Percentiles rank a stretch among this genome's conserved stretches.
Evolutionary conservation across 75 land plant genomes (phyloP).

Genomic region (Pinus albicaulis): DNA sequence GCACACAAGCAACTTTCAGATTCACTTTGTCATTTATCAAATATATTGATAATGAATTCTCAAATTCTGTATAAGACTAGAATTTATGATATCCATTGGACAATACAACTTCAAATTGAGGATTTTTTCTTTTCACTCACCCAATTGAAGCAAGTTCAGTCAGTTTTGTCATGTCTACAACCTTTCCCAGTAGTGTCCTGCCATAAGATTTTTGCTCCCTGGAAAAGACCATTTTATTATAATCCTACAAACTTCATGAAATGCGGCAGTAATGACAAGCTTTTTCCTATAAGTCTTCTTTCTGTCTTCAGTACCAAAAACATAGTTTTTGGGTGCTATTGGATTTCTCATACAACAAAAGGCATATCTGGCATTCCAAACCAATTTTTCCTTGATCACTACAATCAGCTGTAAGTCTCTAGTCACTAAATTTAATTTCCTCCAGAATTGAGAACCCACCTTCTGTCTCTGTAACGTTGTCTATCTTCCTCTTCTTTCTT

Average conservation of each 20-base stretch:
- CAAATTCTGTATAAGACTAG: neutral
- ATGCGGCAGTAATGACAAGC: neutral
- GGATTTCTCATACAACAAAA: neutral
- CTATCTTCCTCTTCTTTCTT: conserved; percentile 52
- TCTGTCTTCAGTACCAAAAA: too few species aligned
- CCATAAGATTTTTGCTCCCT: conserved; percentile 95
- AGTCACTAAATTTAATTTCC: neutral
- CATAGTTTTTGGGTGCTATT: neutral
- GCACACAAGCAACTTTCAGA: conserved; percentile 7
- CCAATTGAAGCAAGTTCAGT: conserved; percentile 69
- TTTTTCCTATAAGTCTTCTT: neutral
- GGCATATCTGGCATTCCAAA: neutral
- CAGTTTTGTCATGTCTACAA: conserved; percentile 67
- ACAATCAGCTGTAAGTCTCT: neutral
- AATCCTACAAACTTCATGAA: neutral
- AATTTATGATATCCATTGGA: neutral
- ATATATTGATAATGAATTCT: neutral
- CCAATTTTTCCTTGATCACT: neutral
- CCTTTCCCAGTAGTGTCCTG: conserved; percentile 56
- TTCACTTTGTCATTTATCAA: neutral
- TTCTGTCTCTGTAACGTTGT: conserved; percentile 42
- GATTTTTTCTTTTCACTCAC: conserved; percentile 27
- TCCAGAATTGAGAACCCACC: conserved; percentile 25
- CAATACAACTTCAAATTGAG: neutral
- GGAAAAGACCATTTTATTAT: conserved; percentile 12